phyloP scores from a whole-genome alignment of 148 eudicot genomes.

The Heliamphora exappendiculata region DNA sequence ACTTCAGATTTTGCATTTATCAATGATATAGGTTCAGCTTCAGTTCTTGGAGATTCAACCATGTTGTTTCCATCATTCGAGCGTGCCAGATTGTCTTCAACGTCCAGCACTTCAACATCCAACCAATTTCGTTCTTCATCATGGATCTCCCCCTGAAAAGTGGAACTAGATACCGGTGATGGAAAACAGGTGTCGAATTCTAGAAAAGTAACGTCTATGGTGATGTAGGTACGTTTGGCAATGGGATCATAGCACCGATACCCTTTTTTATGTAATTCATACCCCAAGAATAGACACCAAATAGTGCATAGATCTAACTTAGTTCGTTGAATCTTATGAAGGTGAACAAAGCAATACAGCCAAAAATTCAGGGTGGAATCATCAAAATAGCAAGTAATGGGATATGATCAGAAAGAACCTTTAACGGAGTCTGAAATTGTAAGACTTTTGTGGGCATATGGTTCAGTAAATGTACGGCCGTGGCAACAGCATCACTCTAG shows the following conservation, averaged over 20 bases:
- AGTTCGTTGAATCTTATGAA: background rate
- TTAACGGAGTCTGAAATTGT: background rate
- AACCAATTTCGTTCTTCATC: background rate
- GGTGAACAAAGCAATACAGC: background rate
- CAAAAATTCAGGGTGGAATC: background rate
- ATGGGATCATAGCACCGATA: background rate
- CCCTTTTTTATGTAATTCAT: background rate
- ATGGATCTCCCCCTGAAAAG: background rate
- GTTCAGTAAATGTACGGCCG: background rate
- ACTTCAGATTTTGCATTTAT: too few relatives aligned
- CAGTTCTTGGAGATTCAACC: too few relatives aligned
- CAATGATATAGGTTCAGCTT: too few relatives aligned
- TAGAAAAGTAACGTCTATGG: background rate
- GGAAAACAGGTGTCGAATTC: background rate
- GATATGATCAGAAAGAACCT: background rate
- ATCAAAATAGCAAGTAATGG: background rate
- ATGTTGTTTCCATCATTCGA: too few relatives aligned
- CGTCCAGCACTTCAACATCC: background rate
- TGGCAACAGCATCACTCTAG: background rate
- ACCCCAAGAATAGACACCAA: background rate
- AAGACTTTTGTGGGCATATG: background rate
- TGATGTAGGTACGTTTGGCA: background rate
- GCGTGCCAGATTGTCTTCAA: too few relatives aligned
- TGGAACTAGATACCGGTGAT: background rate
- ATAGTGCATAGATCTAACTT: background rate